phyloP scores from a whole-genome alignment of 169 alveolate species.

The Plasmodium ovale region DNA sequence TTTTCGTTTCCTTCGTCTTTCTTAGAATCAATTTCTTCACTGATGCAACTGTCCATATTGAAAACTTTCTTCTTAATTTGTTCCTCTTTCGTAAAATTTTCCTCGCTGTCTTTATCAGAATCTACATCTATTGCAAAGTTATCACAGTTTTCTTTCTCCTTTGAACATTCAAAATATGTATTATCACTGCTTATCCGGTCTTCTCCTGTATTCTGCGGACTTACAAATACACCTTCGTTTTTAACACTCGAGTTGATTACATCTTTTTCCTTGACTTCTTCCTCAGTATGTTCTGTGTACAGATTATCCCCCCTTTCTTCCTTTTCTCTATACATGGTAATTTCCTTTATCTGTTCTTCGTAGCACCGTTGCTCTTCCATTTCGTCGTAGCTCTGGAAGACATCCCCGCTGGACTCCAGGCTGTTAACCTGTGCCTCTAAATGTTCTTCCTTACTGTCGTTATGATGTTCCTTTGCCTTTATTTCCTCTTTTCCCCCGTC shows the following conservation, averaged over 20 bases:
- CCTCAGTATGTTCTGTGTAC: neutral
- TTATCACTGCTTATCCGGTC: neutral
- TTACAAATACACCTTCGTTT: neutral
- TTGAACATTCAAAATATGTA: neutral
- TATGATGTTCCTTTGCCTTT: neutral
- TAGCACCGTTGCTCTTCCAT: neutral
- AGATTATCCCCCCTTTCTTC: neutral
- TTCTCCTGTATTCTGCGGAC: neutral
- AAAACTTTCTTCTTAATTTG: neutral
- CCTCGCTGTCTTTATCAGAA: neutral
- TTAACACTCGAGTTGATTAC: neutral
- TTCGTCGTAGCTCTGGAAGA: conserved; percentile 47
- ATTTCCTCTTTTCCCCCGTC: neutral
- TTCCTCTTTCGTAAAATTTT: neutral
- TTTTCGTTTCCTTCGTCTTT: neutral
- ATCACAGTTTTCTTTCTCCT: neutral
- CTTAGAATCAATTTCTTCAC: neutral
- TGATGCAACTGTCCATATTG: neutral
- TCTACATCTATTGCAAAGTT: neutral
- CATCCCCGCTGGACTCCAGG: conserved; percentile 15
- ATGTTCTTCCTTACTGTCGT: neutral
- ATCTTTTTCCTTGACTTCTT: neutral
- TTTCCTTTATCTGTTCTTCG: neutral
- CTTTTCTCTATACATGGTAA: too few relatives aligned
- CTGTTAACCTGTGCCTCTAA: neutral